Evolutionary conservation across 768 basidiomycete species (phyloP).

Genomic region (Clathrus columnatus): DNA sequence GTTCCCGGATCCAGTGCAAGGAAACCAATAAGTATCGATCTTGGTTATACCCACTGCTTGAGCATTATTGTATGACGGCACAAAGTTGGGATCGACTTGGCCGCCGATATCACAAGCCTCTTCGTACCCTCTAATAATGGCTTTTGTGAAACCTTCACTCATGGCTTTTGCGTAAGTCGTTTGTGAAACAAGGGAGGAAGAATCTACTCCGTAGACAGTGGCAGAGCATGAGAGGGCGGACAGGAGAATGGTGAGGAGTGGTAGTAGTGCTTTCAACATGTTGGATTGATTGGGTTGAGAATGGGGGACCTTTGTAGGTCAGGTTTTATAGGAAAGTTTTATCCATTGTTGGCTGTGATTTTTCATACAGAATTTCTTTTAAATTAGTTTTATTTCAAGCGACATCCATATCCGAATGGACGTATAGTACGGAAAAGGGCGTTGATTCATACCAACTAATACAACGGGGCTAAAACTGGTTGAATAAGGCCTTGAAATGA

Average conservation of each 20-base stretch:
- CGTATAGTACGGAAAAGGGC: no score
- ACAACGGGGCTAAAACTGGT: no score
- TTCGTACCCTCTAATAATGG: background rate
- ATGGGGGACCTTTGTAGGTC: background rate
- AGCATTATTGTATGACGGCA: slow-evolving; percentile 10
- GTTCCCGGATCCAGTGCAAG: background rate
- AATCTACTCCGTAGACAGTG: background rate
- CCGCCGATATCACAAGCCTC: background rate
- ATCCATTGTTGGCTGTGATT: no score
- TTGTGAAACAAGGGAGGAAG: background rate
- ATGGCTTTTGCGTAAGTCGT: background rate
- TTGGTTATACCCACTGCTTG: slow-evolving; percentile 5
- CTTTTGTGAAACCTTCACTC: slow-evolving; percentile 3
- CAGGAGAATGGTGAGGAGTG: background rate
- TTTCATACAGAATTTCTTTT: no score
- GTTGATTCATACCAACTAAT: no score
- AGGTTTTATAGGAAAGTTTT: background rate
- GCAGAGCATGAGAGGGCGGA: background rate
- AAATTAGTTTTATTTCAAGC: no score
- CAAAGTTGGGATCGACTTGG: slow-evolving; percentile 10
- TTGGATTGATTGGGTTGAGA: background rate
- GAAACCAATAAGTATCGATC: slow-evolving; percentile 10
- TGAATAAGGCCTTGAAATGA: no score
- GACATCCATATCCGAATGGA: no score
- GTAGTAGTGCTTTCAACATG: background rate